These are phyloP conservation scores for Pyrenophora tritici-repentis DNA, from an alignment of 2,329 filamentous ascomycete genomes.

Conservation along the genomic window DNA sequence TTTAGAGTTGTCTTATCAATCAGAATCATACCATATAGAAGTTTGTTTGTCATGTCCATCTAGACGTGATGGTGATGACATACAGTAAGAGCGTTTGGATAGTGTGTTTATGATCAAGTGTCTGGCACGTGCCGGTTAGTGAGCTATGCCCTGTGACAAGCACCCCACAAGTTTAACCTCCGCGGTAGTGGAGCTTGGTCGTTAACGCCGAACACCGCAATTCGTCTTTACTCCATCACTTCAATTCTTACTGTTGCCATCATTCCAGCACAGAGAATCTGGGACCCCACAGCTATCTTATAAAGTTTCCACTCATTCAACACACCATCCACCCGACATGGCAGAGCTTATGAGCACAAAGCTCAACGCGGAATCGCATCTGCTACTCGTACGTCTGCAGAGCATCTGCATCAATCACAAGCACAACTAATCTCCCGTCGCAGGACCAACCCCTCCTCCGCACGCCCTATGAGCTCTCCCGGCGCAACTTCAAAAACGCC, in stretches of 20 bases:
- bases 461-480: conserved; percentile 87
- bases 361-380: conserved; percentile 75
- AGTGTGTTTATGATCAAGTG: background rate
- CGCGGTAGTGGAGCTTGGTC: conserved; percentile 14
- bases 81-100: no score
- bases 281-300: background rate
- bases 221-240: background rate
- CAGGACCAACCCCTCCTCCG: conserved; percentile 94
- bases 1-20: conserved; percentile 44
- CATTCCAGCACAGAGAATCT: background rate
- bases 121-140: conserved; percentile 19
- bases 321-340: conserved; percentile 38
- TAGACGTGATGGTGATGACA: no score
- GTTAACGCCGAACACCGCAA: conserved; percentile 1
- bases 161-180: conserved; percentile 26
- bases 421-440: conserved; percentile 1
- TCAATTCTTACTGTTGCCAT: background rate
- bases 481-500: conserved; percentile 90
- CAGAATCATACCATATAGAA: conserved; percentile 43
- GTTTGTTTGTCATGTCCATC: background rate
- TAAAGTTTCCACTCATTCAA: background rate
- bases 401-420: no score
- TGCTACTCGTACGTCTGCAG: conserved; percentile 66
- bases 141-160: conserved; percentile 29
- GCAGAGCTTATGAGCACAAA: conserved; percentile 61